Evolutionary conservation across 768 basidiomycete genomes (phyloP).

Genomic region (Polyporus arcularius): DNA sequence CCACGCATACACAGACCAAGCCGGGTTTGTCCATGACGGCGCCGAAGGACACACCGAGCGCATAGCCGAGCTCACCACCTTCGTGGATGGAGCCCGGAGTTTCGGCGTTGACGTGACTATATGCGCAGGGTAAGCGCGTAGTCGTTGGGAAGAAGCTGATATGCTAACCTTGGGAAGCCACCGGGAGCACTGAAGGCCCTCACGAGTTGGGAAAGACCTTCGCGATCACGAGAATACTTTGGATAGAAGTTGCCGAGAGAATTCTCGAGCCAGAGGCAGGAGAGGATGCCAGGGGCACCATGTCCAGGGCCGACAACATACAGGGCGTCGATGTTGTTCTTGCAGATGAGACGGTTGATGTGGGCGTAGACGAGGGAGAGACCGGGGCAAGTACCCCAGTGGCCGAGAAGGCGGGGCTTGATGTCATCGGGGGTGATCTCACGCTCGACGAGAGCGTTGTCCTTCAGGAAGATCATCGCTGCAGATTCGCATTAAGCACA

Average conservation of each 20-base stretch:
- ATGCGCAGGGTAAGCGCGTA: neutral
- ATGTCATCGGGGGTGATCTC: conserved; percentile 66
- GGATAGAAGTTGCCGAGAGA: conserved; percentile 62
- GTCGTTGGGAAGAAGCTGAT: neutral
- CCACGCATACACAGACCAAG: conserved; percentile 74
- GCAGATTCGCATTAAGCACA: conserved; percentile 9
- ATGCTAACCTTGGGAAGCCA: conserved; percentile 73
- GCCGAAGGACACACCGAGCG: conserved; percentile 82
- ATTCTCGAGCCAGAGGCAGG: conserved; percentile 85
- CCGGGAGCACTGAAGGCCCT: conserved; percentile 78
- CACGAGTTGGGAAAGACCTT: conserved; percentile 69
- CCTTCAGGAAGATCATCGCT: conserved; percentile 86
- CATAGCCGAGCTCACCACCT: conserved; percentile 89
- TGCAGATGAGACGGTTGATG: conserved; percentile 51
- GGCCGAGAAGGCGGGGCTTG: conserved; percentile 79
- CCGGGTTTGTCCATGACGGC: conserved; percentile 91
- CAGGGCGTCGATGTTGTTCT: conserved; percentile 61
- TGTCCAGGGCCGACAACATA: conserved; percentile 88
- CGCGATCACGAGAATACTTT: conserved; percentile 53
- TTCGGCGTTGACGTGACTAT: conserved; percentile 75
- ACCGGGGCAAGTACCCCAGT: conserved; percentile 86
- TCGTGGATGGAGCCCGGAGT: conserved; percentile 92
- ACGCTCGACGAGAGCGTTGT: conserved; percentile 67
- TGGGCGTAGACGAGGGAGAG: conserved; percentile 63
- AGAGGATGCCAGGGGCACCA: conserved; percentile 85